Conservation (phyloP, 495 filamentous ascomycete species). For the Neurospora sp. region DNA sequence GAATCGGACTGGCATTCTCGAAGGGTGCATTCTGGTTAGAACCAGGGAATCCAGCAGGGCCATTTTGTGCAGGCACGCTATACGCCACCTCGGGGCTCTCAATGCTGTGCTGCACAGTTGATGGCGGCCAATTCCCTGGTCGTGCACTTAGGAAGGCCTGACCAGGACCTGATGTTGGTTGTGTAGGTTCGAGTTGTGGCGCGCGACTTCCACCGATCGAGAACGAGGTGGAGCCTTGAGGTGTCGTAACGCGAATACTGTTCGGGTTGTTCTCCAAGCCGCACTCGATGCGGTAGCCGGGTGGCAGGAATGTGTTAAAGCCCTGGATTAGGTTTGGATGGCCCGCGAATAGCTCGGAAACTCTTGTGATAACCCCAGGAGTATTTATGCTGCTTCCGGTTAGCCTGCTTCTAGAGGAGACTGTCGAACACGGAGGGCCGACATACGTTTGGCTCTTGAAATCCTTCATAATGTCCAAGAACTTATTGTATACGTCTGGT, state of each 20-base stretch:
- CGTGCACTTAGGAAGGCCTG: constrained; percentile 33
- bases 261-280: constrained; percentile 85
- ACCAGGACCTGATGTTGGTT: constrained; percentile 16
- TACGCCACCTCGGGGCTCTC: constrained; percentile 46
- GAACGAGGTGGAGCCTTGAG: constrained; percentile 62
- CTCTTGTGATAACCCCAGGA: constrained; percentile 92
- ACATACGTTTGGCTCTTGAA: constrained; percentile 96
- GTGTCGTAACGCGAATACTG: constrained; percentile 92
- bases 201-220: constrained; percentile 39
- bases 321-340: constrained; percentile 96
- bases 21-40: constrained; percentile 34
- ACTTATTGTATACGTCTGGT: constrained; percentile 96
- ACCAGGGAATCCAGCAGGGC: constrained; percentile 32
- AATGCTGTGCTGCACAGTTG: constrained; percentile 44
- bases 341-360: constrained; percentile 92
- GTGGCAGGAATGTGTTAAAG: constrained; percentile 97
- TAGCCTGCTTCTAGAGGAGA: constrained; percentile 2
- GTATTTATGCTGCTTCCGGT: constrained; percentile 70
- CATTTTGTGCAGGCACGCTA: constrained; percentile 39
- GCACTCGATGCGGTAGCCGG: constrained; percentile 95
- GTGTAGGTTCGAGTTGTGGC: constrained; percentile 31
- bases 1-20: constrained; percentile 51
- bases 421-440: neutral
- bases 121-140: constrained; percentile 35
- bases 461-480: constrained; percentile 99